Evolutionary conservation across 495 filamentous ascomycete genomes (phyloP), one percentile per base, ranked within the genome.

Genomic region (Lasiosphaeriaceae sp.): DNA sequence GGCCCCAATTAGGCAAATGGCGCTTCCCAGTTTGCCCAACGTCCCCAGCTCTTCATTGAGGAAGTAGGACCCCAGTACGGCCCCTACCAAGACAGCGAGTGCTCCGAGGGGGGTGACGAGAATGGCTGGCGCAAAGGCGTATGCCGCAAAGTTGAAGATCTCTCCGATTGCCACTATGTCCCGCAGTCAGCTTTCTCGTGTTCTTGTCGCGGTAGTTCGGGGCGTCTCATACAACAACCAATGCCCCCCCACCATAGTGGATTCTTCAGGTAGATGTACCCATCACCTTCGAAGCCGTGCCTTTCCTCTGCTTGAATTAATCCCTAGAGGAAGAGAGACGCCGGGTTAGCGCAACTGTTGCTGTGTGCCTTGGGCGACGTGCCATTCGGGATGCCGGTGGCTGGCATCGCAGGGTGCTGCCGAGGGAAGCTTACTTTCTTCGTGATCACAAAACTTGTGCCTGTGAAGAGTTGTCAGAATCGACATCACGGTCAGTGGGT

Each of bases 241-340:
- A 96, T 95, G 57, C 94, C 94, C 39, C 79, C 87, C 94, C 94
- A 98, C 94, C 94, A 98, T 69, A 90, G 81, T 3, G 94, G 92
- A 71, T 85, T 97, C 66, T 83, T 88, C 56, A 98, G 66, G 75
- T 98, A 98, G 72, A 89, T 83, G 71, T 90, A 98, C 39, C 95
- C 95, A 65, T 97, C 94, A 55, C 95, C 94, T 67, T 96, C 92
- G 69, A 97, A 98, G 35, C 95, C 94, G 73, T 95, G 91, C 66
- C 83, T 80, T 75, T 94, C 88, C 61, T 88, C 89, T 52, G 93
- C 88, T 62, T 95, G 89, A 71, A 90, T 90, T 54, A 98, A 81
- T 48, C 94, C 94, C 90, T 96, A 64, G 35, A 43, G 17, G 39
- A 65, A 49, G n/a, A 53, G 24, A 47, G 63, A 56, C 31, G 22